Conservation (phyloP, 2,329 filamentous ascomycete species). For the Daldinia eschscholtzii region DNA sequence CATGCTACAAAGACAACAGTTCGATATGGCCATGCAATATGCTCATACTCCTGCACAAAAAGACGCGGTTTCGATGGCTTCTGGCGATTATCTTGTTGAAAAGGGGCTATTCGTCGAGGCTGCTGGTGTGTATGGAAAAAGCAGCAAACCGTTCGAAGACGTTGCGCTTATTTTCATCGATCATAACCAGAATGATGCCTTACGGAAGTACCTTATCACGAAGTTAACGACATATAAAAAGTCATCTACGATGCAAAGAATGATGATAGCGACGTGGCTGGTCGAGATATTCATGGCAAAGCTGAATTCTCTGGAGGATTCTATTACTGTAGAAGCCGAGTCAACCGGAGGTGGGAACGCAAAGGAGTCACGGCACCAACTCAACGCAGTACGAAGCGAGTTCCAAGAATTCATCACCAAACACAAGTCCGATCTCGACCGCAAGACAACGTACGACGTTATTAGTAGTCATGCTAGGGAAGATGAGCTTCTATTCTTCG, state of each 20-base stretch:
- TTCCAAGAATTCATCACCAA: slow-evolving; percentile 89
- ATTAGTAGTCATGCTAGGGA: slow-evolving; percentile 96
- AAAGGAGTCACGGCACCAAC: slow-evolving; percentile 77
- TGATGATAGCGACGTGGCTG: slow-evolving; percentile 96
- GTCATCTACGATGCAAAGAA: slow-evolving; percentile 87
- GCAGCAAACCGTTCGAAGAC: slow-evolving; percentile 96
- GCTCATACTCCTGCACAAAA: slow-evolving; percentile 84
- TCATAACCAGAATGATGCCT: slow-evolving; percentile 86
- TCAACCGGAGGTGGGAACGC: slow-evolving; percentile 78
- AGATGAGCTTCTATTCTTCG: slow-evolving; percentile 91
- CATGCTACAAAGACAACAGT: slow-evolving; percentile 87
- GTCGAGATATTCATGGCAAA: slow-evolving; percentile 98
- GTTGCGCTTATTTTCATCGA: slow-evolving; percentile 93
- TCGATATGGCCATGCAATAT: slow-evolving; percentile 88
- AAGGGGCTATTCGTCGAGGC: slow-evolving; percentile 88
- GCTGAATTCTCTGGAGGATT: slow-evolving; percentile 93
- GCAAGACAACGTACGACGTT: slow-evolving; percentile 93
- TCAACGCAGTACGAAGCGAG: slow-evolving; percentile 78
- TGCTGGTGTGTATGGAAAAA: slow-evolving; percentile 90
- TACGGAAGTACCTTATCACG: slow-evolving; percentile 88
- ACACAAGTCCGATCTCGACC: slow-evolving; percentile 88
- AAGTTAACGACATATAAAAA: slow-evolving; percentile 88
- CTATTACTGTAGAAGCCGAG: slow-evolving; percentile 89
- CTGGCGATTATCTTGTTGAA: slow-evolving; percentile 86
- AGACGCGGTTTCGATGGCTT: slow-evolving; percentile 91